phyloP scores from a whole-genome alignment of 2,329 filamentous ascomycete genomes.

The Pyrenochaeta sp. region DNA sequence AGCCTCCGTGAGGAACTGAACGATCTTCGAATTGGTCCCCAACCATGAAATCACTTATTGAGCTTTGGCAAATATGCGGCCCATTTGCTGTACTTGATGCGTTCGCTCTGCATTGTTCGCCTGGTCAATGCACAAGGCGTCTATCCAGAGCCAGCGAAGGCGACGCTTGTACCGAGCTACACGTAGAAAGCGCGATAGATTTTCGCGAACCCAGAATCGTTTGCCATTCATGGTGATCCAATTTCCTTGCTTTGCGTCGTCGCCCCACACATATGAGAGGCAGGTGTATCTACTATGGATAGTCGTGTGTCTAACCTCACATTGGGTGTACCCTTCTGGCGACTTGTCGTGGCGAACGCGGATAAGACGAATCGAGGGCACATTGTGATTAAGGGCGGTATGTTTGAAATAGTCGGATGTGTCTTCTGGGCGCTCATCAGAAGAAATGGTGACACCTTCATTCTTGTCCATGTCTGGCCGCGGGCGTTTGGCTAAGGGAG shows the following conservation, averaged over 20 bases:
- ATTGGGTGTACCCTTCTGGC: slow-evolving; percentile 5
- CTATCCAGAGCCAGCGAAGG: slow-evolving; percentile 9
- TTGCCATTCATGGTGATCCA: slow-evolving; percentile 1
- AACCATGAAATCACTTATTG: neutral
- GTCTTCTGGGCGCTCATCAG: neutral
- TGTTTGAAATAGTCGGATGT: neutral
- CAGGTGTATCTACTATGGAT: slow-evolving; percentile 5
- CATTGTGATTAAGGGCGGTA: neutral
- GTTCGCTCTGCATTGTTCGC: neutral
- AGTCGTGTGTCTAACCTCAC: slow-evolving; percentile 4
- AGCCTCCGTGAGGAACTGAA: neutral
- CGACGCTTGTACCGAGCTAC: neutral
- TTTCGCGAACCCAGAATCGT: neutral
- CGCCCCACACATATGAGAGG: slow-evolving; percentile 19
- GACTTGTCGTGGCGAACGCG: neutral
- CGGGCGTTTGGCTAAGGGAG: neutral
- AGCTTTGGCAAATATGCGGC: neutral
- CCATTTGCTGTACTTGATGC: slow-evolving; percentile 5
- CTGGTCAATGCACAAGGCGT: slow-evolving; percentile 15
- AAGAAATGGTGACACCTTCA: too few relatives aligned
- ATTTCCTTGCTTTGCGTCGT: neutral
- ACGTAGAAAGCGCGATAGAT: slow-evolving; percentile 12
- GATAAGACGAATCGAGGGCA: neutral
- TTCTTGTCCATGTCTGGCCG: neutral
- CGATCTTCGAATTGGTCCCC: neutral